These are phyloP conservation scores for Carallia brachiata DNA, from an alignment of 345 rosid species.

Conservation along the genomic window DNA sequence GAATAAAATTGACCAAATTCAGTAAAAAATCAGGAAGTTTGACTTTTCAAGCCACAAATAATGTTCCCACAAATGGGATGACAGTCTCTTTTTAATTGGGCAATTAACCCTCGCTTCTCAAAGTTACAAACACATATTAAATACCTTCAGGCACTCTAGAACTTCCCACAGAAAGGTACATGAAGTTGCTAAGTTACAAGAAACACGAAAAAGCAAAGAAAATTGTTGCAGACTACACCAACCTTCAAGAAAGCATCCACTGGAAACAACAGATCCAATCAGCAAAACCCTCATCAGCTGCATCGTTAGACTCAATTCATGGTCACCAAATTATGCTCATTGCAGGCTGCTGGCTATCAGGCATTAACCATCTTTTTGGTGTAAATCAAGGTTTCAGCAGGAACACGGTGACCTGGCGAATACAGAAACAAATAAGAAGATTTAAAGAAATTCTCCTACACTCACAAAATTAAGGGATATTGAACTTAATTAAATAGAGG, in stretches of 20 bases:
- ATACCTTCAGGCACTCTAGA: conserved; percentile 23
- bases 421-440: neutral
- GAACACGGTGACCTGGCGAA: conserved; percentile 18
- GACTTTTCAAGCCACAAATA: conserved; percentile 31
- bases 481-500: no score
- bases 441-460: neutral
- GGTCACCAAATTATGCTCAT: neutral
- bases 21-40: conserved; percentile 8
- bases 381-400: conserved; percentile 8
- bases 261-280: conserved; percentile 5
- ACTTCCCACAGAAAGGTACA: conserved; percentile 15
- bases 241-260: conserved; percentile 21
- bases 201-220: neutral
- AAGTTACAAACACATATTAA: conserved; percentile 28
- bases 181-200: conserved; percentile 1
- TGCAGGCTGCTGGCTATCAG: conserved; percentile 6
- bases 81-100: conserved; percentile 16
- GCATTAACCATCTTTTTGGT: conserved; percentile 4
- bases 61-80: conserved; percentile 23
- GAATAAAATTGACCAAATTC: neutral
- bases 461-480: neutral
- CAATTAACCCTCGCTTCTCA: conserved; percentile 22
- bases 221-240: conserved; percentile 20
- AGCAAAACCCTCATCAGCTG: conserved; percentile 13
- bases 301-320: conserved; percentile 10